Evolutionary conservation across 2,329 filamentous ascomycete species (phyloP).

Genomic region (Aspergillus pseudonomiae): DNA sequence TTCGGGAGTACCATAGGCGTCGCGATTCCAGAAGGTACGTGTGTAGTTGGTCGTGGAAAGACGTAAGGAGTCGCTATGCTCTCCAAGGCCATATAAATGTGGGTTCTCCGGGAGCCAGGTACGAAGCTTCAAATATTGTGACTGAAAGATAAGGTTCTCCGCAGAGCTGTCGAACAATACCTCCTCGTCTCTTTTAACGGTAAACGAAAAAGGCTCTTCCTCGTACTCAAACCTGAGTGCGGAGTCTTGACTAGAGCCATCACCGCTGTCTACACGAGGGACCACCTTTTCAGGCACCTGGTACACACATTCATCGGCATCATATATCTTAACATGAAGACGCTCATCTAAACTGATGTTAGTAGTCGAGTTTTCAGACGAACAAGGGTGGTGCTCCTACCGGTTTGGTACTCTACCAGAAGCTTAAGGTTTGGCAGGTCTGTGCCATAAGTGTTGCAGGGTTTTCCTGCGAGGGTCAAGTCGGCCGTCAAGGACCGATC

Average conservation of each 20-base stretch:
- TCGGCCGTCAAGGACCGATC: constrained; percentile 65
- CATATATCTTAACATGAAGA: constrained; percentile 75
- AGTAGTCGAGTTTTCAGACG: not conserved
- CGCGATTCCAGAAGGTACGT: constrained; percentile 70
- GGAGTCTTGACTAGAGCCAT: constrained; percentile 50
- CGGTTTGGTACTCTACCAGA: constrained; percentile 63
- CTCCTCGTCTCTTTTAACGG: constrained; percentile 49
- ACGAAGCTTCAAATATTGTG: constrained; percentile 73
- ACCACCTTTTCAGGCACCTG: constrained; percentile 73
- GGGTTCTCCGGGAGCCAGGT: constrained; percentile 70
- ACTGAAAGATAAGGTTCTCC: constrained; percentile 71
- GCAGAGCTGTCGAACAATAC: constrained; percentile 70
- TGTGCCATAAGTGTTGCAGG: constrained; percentile 64
- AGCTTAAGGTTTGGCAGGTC: constrained; percentile 61
- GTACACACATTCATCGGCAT: constrained; percentile 70
- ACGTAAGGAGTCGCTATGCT: constrained; percentile 72
- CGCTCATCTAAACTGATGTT: constrained; percentile 58
- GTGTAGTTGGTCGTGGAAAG: constrained; percentile 71
- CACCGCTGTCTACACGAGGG: constrained; percentile 56
- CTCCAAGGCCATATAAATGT: constrained; percentile 76
- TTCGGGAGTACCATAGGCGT: constrained; percentile 64
- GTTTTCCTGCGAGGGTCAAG: constrained; percentile 67
- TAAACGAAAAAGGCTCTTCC: constrained; percentile 68
- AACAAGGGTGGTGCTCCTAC: constrained; percentile 37
- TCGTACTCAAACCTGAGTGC: constrained; percentile 54